Evolutionary conservation across 2,329 filamentous ascomycete genomes (phyloP).

Genomic region (Fusarium sp.): DNA sequence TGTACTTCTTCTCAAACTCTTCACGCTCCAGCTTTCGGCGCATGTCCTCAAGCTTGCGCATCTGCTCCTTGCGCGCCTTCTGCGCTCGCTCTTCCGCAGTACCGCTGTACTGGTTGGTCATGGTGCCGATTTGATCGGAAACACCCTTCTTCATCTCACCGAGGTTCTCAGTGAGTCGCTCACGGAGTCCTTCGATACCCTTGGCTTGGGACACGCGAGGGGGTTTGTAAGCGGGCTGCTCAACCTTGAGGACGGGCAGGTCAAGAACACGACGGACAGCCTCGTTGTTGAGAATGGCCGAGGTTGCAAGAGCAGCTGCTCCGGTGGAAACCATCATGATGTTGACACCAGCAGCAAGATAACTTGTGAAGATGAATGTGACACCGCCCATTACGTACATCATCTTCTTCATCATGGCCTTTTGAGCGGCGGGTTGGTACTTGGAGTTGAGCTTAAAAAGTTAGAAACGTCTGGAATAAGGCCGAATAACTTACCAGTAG

Average conservation of each 20-base stretch:
- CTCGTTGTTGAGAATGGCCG: conserved; percentile 55
- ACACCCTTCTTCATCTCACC: conserved; percentile 57
- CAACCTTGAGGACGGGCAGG: conserved; percentile 54
- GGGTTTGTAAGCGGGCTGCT: conserved; percentile 53
- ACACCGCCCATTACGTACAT: conserved; percentile 59
- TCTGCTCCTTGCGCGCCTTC: conserved; percentile 53
- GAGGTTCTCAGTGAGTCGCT: conserved; percentile 53
- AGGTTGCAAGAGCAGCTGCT: conserved; percentile 55
- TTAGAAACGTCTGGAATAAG: conserved; percentile 26
- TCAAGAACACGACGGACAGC: conserved; percentile 56
- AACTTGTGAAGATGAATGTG: conserved; percentile 61
- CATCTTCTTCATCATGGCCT: conserved; percentile 58
- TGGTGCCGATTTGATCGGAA: conserved; percentile 52
- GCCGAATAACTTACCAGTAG: conserved; percentile 61
- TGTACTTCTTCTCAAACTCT: conserved; percentile 59
- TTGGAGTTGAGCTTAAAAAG: conserved; percentile 54
- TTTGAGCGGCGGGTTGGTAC: conserved; percentile 52
- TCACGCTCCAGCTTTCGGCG: conserved; percentile 54
- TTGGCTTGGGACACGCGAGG: conserved; percentile 49
- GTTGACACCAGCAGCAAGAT: conserved; percentile 63
- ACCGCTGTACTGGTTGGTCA: conserved; percentile 53
- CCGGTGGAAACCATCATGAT: conserved; percentile 62
- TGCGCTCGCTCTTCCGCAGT: conserved; percentile 54
- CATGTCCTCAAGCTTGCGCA: conserved; percentile 55
- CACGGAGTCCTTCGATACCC: conserved; percentile 48